phyloP scores from a whole-genome alignment of 1,139 yeast genomes.

The Tardiomyces depauwii region DNA sequence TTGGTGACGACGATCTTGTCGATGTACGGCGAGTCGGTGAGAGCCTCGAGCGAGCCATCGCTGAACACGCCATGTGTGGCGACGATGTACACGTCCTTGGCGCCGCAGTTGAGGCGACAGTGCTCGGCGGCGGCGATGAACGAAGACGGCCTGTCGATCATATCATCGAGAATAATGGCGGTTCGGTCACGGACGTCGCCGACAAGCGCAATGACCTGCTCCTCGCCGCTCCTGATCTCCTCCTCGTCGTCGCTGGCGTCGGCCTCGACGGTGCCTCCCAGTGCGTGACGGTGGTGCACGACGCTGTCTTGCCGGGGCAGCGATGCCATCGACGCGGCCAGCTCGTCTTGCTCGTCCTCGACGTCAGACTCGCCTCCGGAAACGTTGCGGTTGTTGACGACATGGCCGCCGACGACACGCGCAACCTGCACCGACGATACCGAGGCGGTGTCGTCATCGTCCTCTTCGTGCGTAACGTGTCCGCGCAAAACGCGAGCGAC shows the following conservation, averaged over 20 bases:
- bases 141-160: constrained; percentile 90
- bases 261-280: constrained; percentile 80
- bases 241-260: constrained; percentile 61
- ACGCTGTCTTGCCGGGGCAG: constrained; percentile 3
- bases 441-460: constrained; percentile 56
- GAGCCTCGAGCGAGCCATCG: constrained; percentile 70
- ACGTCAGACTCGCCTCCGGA: constrained; percentile 6
- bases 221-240: constrained; percentile 67
- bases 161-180: constrained; percentile 90
- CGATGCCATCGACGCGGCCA: constrained; percentile 4
- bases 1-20: constrained; percentile 90
- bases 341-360: constrained; percentile 2
- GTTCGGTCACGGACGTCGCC: constrained; percentile 90
- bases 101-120: constrained; percentile 89
- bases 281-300: constrained; percentile 29
- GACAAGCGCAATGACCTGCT: constrained; percentile 86
- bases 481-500: constrained; percentile 1
- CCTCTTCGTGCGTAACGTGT: constrained; percentile 40
- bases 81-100: constrained; percentile 76
- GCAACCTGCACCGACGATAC: constrained; percentile 90
- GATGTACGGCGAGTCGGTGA: constrained; percentile 69
- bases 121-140: constrained; percentile 98
- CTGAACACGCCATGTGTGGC: constrained; percentile 96
- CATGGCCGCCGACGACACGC: constrained; percentile 92
- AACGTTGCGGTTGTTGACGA: constrained; percentile 72